Base-by-base conservation (phyloP, 768 basidiomycete genomes). In the Lactifluus hygrophoroides region DNA sequence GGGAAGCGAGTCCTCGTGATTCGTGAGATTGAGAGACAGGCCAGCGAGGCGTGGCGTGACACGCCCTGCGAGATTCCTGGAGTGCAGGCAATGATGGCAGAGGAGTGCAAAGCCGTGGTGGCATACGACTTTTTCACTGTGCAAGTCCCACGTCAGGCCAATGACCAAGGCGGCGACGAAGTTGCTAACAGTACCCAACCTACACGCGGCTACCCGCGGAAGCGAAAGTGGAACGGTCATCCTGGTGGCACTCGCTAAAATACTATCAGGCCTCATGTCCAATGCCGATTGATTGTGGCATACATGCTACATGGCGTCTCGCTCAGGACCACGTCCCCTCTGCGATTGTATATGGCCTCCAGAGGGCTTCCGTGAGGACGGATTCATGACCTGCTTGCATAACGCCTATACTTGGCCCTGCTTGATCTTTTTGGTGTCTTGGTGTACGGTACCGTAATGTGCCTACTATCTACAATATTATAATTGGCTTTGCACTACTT, bases 1-100 rank as follows among this genome's bases (percentile, higher is more conserved):
- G 32, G 42, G 9, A 51, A 74, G 49, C 64, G 69, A 54, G 65
- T 32, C 75, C 77, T n/a, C 60, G 71, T 84, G 40, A 78, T 85
- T 42, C 69, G 72, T 16, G 85, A 87, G 65, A 80, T 87, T 42
- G 80, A 82, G 66, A 68, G 76, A 16, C 82, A 85, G 64, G 85
- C 83, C n/a, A 82, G 74, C 40, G 73, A 74, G 61, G 77, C 81
- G 7, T 87, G 85, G 83, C 77, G 69, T 21, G 67, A 73, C 56
- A 64, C 55, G 16, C 37, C 58, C 16, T 63, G 62, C 28, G 42
- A 37, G 17, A 49, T 66, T 38, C 38, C 51, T 3, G 30, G 7
- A 28, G 25, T 13, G 9, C 30, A 30, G 2, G 16, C 7, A 3
- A 10, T 1, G 14, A 30, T 47, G 10, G 17, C 5, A 17, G 43